Evolutionary conservation across 2,329 filamentous ascomycete genomes (phyloP).

Genomic region (Fusarium subglutinans): DNA sequence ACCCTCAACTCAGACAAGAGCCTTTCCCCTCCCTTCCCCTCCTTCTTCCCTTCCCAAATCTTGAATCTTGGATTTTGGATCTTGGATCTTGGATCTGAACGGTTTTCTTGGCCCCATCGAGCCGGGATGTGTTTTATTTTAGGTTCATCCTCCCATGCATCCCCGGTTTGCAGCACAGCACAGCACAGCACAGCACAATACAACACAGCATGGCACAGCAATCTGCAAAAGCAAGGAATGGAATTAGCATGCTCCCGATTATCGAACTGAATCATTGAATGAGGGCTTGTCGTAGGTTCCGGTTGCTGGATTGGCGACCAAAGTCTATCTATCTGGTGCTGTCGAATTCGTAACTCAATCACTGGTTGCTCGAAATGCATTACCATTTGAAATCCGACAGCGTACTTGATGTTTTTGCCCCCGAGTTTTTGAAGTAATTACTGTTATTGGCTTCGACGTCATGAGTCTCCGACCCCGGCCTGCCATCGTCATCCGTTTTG

Average conservation of each 20-base stretch:
- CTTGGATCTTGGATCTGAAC: neutral
- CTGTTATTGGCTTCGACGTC: slow-evolving; percentile 7
- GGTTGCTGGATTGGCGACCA: slow-evolving; percentile 4
- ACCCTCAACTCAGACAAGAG: neutral
- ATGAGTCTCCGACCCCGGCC: slow-evolving; percentile 16
- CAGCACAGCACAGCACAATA: neutral
- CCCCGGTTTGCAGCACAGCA: neutral
- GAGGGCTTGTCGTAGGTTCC: neutral
- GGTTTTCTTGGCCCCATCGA: neutral
- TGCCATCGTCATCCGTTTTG: slow-evolving; percentile 32
- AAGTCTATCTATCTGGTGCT: slow-evolving; percentile 5
- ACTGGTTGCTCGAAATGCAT: neutral
- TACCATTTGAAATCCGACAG: neutral
- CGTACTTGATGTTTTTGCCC: neutral
- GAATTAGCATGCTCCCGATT: neutral
- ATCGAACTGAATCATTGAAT: neutral
- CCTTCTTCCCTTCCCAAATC: no score
- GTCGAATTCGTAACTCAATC: no score
- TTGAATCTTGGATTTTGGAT: neutral
- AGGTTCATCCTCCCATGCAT: neutral
- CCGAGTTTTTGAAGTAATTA: neutral
- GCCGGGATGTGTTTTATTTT: slow-evolving; percentile 2
- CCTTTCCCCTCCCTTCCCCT: neutral
- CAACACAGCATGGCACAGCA: neutral
- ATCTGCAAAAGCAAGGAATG: neutral